Conservation (phyloP, 2,329 filamentous ascomycete genomes). For the Ceratocystis cacaofunesta region DNA sequence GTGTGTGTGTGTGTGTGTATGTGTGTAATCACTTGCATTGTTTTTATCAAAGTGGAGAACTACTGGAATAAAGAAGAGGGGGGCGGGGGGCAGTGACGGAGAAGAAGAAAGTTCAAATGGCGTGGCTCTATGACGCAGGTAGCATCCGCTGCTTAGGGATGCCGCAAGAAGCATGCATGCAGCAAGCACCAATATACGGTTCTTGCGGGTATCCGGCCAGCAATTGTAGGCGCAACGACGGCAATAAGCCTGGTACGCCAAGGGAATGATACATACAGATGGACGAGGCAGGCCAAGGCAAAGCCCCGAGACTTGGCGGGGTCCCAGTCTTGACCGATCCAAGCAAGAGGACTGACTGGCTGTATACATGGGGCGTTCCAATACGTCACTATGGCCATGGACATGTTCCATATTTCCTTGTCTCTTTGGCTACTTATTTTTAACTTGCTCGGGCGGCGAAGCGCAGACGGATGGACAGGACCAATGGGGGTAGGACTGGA, state of each 20-base stretch:
- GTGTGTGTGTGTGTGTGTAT: neutral
- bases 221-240: neutral
- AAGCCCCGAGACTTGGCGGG: neutral
- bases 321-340: neutral
- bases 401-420: too few relatives aligned
- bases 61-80: neutral
- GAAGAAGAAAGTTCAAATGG: neutral
- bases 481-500: too few relatives aligned
- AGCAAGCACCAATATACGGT: neutral
- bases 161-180: neutral
- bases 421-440: too few relatives aligned
- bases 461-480: too few relatives aligned
- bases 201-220: neutral
- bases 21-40: too few relatives aligned
- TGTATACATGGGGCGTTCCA: too few relatives aligned
- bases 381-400: too few relatives aligned
- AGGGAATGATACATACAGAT: neutral
- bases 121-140: neutral
- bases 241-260: neutral
- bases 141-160: neutral
- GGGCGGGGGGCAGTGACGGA: neutral
- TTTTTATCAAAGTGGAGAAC: neutral
- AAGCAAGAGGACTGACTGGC: too few relatives aligned
- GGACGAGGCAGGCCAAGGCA: neutral
- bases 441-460: too few relatives aligned